Evolutionary conservation across 176 grass and related monocot genomes (phyloP).

Genomic region (Calamus simplicifolius): DNA sequence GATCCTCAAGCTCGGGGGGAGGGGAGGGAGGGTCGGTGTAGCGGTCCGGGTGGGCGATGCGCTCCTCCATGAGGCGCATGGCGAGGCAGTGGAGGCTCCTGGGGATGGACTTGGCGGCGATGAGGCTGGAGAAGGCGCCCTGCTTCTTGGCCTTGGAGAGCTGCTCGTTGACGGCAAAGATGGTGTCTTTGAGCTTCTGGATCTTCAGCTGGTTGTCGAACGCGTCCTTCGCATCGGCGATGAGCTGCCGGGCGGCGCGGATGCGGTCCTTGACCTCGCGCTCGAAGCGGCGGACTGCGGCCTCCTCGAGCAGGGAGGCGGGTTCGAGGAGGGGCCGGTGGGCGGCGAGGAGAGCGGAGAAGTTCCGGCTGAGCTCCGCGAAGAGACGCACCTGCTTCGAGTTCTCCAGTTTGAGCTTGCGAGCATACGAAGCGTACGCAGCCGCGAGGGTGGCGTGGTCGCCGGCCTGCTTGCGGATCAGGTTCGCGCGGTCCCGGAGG

Average conservation of each 20-base stretch:
- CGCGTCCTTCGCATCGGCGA: slow-evolving; percentile 65
- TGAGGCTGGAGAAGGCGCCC: slow-evolving; percentile 87
- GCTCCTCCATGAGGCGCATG: slow-evolving; percentile 85
- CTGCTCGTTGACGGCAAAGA: slow-evolving; percentile 85
- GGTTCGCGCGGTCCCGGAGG: slow-evolving; percentile 33
- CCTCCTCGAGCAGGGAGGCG: slow-evolving; percentile 3
- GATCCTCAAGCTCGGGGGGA: slow-evolving; percentile 55
- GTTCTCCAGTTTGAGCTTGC: slow-evolving; percentile 60
- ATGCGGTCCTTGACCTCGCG: slow-evolving; percentile 74
- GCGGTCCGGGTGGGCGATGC: slow-evolving; percentile 49
- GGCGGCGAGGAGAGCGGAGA: slow-evolving; percentile 50
- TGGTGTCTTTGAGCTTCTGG: slow-evolving; percentile 92
- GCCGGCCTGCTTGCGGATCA: slow-evolving; percentile 70
- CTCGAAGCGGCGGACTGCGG: slow-evolving; percentile 35
- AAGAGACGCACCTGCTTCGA: slow-evolving; percentile 70
- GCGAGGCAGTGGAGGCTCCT: slow-evolving; percentile 95
- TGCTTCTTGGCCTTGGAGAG: slow-evolving; percentile 84
- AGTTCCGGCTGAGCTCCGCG: slow-evolving; percentile 69
- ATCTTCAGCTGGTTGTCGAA: slow-evolving; percentile 99
- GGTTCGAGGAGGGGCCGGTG: not conserved
- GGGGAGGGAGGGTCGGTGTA: slow-evolving; percentile 52
- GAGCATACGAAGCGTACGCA: slow-evolving; percentile 46
- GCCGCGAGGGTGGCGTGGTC: slow-evolving; percentile 43
- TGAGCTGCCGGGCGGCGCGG: slow-evolving; percentile 64
- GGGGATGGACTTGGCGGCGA: slow-evolving; percentile 97